Conservation (phyloP, 106 monocot species). For the Allium fistulosum region DNA sequence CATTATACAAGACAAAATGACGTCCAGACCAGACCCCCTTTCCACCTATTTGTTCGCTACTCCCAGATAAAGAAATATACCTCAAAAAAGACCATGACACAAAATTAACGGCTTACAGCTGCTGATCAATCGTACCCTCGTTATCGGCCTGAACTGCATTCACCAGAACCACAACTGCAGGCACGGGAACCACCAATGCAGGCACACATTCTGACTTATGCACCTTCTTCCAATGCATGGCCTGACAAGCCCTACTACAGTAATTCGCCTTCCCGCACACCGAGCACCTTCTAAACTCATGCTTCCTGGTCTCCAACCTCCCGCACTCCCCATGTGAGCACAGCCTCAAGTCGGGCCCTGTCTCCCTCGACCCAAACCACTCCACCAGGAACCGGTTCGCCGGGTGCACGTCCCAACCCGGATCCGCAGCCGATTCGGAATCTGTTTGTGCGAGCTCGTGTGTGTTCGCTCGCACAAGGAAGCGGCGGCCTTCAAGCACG, state of each 20-base stretch:
- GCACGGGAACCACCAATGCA: too few species aligned
- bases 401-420: conserved; percentile 17
- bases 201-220: conserved; percentile 27
- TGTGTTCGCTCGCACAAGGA: conserved; percentile 32
- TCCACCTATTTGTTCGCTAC: too few species aligned
- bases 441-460: conserved; percentile 2
- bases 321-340: conserved; percentile 42
- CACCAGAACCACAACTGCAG: not conserved
- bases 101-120: too few species aligned
- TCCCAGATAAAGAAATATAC: too few species aligned
- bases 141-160: not conserved
- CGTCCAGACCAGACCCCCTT: too few species aligned
- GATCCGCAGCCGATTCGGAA: conserved; percentile 14
- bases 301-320: conserved; percentile 44
- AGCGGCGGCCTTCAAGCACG: conserved; percentile 22
- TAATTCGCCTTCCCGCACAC: conserved; percentile 44
- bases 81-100: too few species aligned
- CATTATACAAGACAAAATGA: too few species aligned
- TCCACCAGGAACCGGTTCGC: conserved; percentile 42
- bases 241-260: conserved; percentile 54
- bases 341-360: conserved; percentile 14
- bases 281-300: conserved; percentile 55
- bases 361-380: conserved; percentile 12
- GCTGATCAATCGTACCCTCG: too few species aligned
- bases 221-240: conserved; percentile 34